Base-by-base conservation (phyloP, 306 rosid species). In the Cicer chorassanicum region DNA sequence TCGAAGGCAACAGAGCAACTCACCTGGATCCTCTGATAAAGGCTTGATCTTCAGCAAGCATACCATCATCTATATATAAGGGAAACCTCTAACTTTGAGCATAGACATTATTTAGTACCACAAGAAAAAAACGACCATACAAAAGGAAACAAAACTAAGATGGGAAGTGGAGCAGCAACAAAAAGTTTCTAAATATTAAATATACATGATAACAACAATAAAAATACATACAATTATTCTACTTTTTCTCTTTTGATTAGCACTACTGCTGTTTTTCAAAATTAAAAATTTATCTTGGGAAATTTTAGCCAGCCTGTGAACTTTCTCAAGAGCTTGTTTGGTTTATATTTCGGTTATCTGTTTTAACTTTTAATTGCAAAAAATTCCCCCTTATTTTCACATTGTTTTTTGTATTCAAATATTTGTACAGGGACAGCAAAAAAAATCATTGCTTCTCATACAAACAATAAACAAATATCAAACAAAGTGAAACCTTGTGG, bases 1-100 rank as follows among this genome's bases (percentile, higher is more conserved):
- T 48, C 46, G 68, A 13, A 51, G 73, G 50, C 24, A 50, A 79
- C 21, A 79, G 19, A 61, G 67, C 78, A 62, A 78, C 97, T 86
- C 81, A 87, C 97, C 72, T 74, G 68, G 85, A 81, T 56, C 69
- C 77, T 74, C 78, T 68, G 59, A 72, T 57, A 11, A 67, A 81
- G 68, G 84, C 75, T 73, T 79, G 85, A 77, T 76, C 85, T 59
- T 54, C 68, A 62, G 75, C 76, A 66, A 56, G 65, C 40, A 54
- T 39, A 41, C 8, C 78, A 65, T 61, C 75, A 82, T 64, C 83
- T 80, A 65, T 42, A 79, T 80, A 60, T 10, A 79, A 74, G 45
- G 57, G 68, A 76, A 76, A 80, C 82, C 49, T 78, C 77, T 55
- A 82, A 67, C 78, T 68, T 81, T 78, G 78, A 75, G 80, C 16